These are phyloP conservation scores for Lactuca saligna DNA, from an alignment of 129 eudicot species.

Conservation along the genomic window DNA sequence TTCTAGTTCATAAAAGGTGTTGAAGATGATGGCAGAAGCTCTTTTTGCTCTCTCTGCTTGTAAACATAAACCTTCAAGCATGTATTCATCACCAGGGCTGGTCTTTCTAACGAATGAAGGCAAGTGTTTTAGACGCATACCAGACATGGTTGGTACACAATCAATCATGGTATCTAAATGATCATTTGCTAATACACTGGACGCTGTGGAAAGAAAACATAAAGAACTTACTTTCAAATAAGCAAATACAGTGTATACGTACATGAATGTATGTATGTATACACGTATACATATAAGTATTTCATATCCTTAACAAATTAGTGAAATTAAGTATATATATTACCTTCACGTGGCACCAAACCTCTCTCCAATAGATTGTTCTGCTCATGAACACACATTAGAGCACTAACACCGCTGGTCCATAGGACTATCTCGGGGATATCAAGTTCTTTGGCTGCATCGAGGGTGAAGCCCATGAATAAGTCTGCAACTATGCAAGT, in stretches of 20 bases:
- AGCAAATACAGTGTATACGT: not conserved
- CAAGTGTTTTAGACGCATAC: conserved; percentile 42
- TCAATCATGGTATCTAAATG: conserved; percentile 42
- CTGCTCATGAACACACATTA: conserved; percentile 28
- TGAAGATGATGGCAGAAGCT: conserved; percentile 38
- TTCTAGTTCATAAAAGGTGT: conserved; percentile 53
- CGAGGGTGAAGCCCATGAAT: too few species aligned
- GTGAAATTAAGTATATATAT: too few species aligned
- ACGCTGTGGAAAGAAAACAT: conserved; percentile 29
- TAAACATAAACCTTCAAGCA: not conserved
- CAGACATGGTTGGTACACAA: conserved; percentile 45
- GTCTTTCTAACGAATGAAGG: conserved; percentile 51
- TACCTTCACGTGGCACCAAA: conserved; percentile 41
- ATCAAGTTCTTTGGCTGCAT: too few species aligned
- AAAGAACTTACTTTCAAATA: not conserved
- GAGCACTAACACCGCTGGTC: conserved; percentile 28
- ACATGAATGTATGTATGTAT: not conserved
- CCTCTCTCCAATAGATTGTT: conserved; percentile 35
- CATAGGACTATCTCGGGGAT: conserved; percentile 34
- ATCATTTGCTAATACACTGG: conserved; percentile 4
- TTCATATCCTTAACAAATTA: not conserved
- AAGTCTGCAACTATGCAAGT: too few species aligned
- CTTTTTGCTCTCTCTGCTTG: conserved; percentile 16
- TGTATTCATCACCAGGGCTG: conserved; percentile 40
- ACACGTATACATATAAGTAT: not conserved